These are phyloP conservation scores for Syzygium malaccense DNA, from an alignment of 441 rosid species.

Conservation along the genomic window DNA sequence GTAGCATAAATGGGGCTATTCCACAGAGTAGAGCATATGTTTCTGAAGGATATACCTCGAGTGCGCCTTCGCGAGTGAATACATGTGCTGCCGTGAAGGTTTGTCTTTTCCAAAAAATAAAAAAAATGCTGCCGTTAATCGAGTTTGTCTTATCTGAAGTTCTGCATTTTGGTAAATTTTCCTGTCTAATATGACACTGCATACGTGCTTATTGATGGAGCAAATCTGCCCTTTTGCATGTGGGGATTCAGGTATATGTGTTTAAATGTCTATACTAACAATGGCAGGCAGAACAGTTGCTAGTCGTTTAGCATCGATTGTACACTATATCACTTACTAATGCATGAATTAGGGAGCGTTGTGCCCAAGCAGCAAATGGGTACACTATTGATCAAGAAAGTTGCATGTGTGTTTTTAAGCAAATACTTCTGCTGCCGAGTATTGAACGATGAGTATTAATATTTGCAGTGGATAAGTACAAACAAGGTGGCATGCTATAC, in stretches of 20 bases:
- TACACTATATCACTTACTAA: background rate
- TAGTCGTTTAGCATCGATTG: background rate
- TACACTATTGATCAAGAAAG: background rate
- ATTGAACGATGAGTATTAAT: background rate
- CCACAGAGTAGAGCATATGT: constrained; percentile 22
- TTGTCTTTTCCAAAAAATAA: background rate
- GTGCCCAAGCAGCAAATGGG: background rate
- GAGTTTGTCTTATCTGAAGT: background rate
- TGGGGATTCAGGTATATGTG: background rate
- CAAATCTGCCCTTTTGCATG: background rate
- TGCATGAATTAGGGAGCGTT: background rate
- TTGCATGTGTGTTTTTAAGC: background rate
- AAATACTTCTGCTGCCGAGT: background rate
- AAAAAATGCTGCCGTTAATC: background rate
- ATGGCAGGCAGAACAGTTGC: background rate
- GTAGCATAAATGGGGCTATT: constrained; percentile 39
- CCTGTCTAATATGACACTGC: background rate
- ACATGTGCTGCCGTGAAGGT: constrained; percentile 43
- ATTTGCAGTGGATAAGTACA: background rate
- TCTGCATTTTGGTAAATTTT: background rate
- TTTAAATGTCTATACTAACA: background rate
- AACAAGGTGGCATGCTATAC: background rate
- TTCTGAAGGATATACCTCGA: constrained; percentile 54
- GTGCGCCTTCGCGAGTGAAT: constrained; percentile 33
- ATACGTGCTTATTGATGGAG: background rate